Conservation (phyloP, 2,329 filamentous ascomycete species). For the Venturia aucupariae region DNA sequence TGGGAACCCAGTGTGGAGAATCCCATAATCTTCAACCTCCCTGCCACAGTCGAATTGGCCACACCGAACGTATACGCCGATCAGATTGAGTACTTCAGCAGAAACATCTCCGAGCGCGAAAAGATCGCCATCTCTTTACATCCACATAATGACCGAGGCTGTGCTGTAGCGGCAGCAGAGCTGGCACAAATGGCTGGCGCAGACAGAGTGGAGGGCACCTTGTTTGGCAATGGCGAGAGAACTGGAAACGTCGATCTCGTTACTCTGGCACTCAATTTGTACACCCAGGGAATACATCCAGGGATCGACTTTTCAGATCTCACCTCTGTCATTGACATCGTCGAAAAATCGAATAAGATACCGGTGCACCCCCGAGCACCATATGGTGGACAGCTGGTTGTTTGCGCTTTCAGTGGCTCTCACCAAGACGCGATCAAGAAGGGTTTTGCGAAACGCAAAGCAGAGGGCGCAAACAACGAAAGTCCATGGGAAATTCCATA, state of each 20-base stretch:
- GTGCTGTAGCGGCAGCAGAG: constrained; percentile 81
- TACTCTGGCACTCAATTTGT: constrained; percentile 84
- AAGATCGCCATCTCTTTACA: constrained; percentile 86
- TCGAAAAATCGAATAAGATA: constrained; percentile 91
- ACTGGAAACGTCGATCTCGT: constrained; percentile 95
- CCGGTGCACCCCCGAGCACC: constrained; percentile 82
- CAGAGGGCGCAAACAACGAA: constrained; percentile 48
- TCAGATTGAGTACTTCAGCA: constrained; percentile 92
- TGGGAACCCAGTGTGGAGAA: constrained; percentile 75
- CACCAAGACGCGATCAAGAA: constrained; percentile 98
- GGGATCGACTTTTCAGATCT: constrained; percentile 89
- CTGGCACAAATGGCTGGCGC: constrained; percentile 90
- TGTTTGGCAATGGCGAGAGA: constrained; percentile 91
- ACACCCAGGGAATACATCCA: constrained; percentile 82
- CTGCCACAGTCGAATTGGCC: constrained; percentile 88
- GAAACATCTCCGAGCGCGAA: constrained; percentile 71
- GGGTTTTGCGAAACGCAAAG: constrained; percentile 62
- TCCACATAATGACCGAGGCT: constrained; percentile 90
- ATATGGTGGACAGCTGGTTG: constrained; percentile 85
- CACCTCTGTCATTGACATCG: constrained; percentile 72
- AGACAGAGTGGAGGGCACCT: constrained; percentile 84
- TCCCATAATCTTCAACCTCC: constrained; percentile 93
- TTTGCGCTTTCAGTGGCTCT: constrained; percentile 81
- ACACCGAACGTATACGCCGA: constrained; percentile 96
- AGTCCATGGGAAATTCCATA: constrained; percentile 80